Percentiles rank a stretch among this genome's conserved stretches.
Conservation (phyloP, 2,329 filamentous ascomycete genomes). For the Oidium heveae region DNA sequence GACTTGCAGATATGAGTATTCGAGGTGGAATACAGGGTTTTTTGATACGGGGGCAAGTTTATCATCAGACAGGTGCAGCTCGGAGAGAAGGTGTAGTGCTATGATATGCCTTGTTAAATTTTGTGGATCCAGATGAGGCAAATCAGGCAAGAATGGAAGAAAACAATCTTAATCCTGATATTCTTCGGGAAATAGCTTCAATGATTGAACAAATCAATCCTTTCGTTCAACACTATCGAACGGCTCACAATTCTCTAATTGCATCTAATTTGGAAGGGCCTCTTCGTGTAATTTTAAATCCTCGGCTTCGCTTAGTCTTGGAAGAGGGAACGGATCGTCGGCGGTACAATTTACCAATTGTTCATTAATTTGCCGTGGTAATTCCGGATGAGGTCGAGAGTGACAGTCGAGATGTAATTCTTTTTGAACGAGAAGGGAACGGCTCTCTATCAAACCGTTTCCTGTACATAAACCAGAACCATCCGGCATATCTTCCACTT, state of each 20-base stretch:
- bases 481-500: neutral
- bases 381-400: neutral
- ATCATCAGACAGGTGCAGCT: too few species aligned
- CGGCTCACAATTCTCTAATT: neutral
- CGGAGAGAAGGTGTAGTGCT: too few species aligned
- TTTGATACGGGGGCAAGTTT: too few species aligned
- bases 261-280: neutral
- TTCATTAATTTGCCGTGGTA: neutral
- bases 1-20: too few species aligned
- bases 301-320: neutral
- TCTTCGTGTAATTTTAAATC: neutral
- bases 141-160: too few species aligned
- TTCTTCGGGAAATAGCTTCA: too few species aligned
- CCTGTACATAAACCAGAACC: neutral
- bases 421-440: neutral
- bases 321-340: neutral
- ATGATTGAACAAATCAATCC: too few species aligned
- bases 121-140: too few species aligned
- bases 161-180: too few species aligned
- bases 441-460: too few species aligned
- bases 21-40: too few species aligned
- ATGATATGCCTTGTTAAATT: too few species aligned
- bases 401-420: neutral
- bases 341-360: neutral
- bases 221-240: neutral